Evolutionary conservation across 129 eudicot species (phyloP).

Genomic region (Tagetes erecta): DNA sequence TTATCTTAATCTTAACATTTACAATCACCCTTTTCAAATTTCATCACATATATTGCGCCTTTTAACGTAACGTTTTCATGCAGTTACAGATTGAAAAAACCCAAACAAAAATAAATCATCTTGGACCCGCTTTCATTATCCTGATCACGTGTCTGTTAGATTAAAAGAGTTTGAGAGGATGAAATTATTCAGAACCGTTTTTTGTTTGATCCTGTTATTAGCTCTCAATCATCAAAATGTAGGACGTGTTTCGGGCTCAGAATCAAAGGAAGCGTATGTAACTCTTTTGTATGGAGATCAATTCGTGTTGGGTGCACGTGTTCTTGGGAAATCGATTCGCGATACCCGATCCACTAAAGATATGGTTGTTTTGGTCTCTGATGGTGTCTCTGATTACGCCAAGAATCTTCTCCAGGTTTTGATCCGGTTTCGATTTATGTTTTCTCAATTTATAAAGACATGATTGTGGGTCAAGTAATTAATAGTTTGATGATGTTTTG

Average conservation of each 20-base stretch:
- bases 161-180: conserved; percentile 8
- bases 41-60: conserved; percentile 1
- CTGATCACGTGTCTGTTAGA: not conserved
- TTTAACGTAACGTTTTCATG: not conserved
- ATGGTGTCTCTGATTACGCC: conserved; percentile 90
- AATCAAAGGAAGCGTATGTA: conserved; percentile 72
- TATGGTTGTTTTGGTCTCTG: conserved; percentile 91
- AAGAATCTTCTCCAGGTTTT: conserved; percentile 72
- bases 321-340: conserved; percentile 87
- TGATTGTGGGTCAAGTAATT: not conserved
- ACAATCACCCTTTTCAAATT: conserved; percentile 7
- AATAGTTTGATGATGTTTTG: not conserved
- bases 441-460: not conserved
- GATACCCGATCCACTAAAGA: conserved; percentile 85
- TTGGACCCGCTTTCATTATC: not conserved
- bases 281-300: conserved; percentile 95
- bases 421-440: not conserved
- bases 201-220: conserved; percentile 16
- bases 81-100: conserved; percentile 20
- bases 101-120: not conserved
- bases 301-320: conserved; percentile 86
- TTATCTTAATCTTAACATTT: not conserved
- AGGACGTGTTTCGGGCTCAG: conserved; percentile 35
- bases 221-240: conserved; percentile 30
- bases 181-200: conserved; percentile 17